These are phyloP conservation scores for Grosmannia clavigera DNA, from an alignment of 2,329 filamentous ascomycete species.

Conservation along the genomic window DNA sequence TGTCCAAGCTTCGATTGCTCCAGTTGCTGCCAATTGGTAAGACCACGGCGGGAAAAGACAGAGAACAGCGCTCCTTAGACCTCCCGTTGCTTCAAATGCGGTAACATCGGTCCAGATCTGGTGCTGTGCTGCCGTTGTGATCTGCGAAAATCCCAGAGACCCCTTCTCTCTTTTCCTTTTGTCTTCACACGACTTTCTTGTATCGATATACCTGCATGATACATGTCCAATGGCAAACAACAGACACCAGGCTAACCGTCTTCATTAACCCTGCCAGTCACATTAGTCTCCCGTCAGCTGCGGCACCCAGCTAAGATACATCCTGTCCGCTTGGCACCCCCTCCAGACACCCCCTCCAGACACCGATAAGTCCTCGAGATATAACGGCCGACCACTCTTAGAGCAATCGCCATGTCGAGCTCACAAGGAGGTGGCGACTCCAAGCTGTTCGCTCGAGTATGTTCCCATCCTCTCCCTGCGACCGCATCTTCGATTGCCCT, in stretches of 20 bases:
- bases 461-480: not conserved
- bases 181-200: not conserved
- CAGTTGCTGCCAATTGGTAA: too few species aligned
- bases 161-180: not conserved
- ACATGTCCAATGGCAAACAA: not conserved
- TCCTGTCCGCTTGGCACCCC: not conserved
- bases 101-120: too few species aligned
- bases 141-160: too few species aligned
- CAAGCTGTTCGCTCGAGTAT: conserved; percentile 97
- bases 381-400: not conserved
- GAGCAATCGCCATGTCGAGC: conserved; percentile 33
- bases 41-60: too few species aligned
- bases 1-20: too few species aligned
- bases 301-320: not conserved
- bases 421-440: conserved; percentile 73
- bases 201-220: not conserved
- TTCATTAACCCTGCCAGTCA: not conserved
- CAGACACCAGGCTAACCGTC: not conserved
- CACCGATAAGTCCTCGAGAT: not conserved
- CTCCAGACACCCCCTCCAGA: not conserved
- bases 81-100: too few species aligned
- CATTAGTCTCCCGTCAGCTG: not conserved
- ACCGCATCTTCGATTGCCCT: not conserved
- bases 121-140: too few species aligned
- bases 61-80: too few species aligned